Conservation (phyloP, 1,284 basidiomycete species). For the Fomitopsis schrenkii region DNA sequence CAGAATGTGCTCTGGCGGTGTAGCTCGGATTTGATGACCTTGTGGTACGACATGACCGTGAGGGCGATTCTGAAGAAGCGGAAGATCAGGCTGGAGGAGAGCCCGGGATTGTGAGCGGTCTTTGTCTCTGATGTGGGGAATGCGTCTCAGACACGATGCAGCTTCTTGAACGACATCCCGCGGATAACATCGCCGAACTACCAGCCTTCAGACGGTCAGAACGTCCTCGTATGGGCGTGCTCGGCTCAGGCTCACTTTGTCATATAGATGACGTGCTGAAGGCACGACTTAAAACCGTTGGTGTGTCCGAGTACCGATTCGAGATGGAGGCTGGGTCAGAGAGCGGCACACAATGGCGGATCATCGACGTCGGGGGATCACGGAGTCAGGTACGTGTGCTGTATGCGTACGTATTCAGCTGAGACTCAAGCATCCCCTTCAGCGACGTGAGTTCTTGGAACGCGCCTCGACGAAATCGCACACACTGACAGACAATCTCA, state of each 20-base stretch:
- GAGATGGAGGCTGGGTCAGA: slow-evolving; percentile 75
- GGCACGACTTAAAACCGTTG: slow-evolving; percentile 56
- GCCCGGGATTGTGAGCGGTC: slow-evolving; percentile 63
- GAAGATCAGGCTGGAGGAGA: slow-evolving; percentile 68
- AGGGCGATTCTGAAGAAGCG: slow-evolving; percentile 51
- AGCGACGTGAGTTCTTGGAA: slow-evolving; percentile 30
- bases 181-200: slow-evolving; percentile 61
- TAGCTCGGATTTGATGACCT: slow-evolving; percentile 52
- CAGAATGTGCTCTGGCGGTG: slow-evolving; percentile 56
- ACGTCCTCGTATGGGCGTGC: neutral
- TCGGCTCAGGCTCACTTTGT: neutral
- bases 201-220: slow-evolving; percentile 61
- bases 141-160: slow-evolving; percentile 23
- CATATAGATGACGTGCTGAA: slow-evolving; percentile 56
- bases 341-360: slow-evolving; percentile 73
- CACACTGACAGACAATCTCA: slow-evolving; percentile 14
- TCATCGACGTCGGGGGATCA: slow-evolving; percentile 76
- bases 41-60: slow-evolving; percentile 64
- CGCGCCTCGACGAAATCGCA: neutral
- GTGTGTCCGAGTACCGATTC: slow-evolving; percentile 74
- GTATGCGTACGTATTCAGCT: slow-evolving; percentile 7
- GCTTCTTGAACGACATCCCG: slow-evolving; percentile 69
- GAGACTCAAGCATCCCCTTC: neutral
- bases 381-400: slow-evolving; percentile 57
- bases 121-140: neutral